Percentiles rank a stretch among this genome's conserved stretches.
phyloP scores from a whole-genome alignment of 202 grass and related monocot species.

The Digitaria exilis region DNA sequence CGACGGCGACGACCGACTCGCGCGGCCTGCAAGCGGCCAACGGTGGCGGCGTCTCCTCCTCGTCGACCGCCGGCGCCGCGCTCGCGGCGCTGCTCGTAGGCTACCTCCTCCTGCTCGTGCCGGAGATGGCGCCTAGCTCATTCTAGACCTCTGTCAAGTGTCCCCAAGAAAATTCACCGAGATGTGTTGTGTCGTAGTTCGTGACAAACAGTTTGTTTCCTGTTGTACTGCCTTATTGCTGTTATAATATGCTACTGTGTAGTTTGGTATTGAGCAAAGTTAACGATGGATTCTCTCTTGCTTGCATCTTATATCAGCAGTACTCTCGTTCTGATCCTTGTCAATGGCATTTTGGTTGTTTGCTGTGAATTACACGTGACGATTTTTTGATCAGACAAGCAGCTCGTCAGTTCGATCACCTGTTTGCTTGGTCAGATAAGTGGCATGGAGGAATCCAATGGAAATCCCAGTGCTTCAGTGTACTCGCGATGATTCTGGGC shows the following conservation, averaged over 20 bases:
- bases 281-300: neutral
- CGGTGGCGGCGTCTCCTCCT: neutral
- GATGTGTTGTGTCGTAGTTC: neutral
- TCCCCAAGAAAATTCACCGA: neutral
- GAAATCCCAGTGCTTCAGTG: constrained; percentile 82
- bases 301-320: neutral
- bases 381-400: too few relatives aligned
- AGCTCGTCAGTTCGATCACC: neutral
- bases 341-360: neutral
- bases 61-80: constrained; percentile 14
- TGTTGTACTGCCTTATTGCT: neutral
- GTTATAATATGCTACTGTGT: neutral
- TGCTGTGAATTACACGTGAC: neutral
- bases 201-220: neutral
- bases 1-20: constrained; percentile 37
- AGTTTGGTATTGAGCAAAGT: neutral
- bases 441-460: constrained; percentile 77
- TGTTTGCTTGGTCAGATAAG: constrained; percentile 44
- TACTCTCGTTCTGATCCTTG: neutral
- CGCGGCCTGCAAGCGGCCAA: constrained; percentile 36
- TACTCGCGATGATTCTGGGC: constrained; percentile 80
- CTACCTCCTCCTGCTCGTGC: constrained; percentile 39
- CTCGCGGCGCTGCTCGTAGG: constrained; percentile 25
- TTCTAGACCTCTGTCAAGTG: constrained; percentile 40
- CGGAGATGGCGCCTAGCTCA: neutral